Evolutionary conservation across 2,329 filamentous ascomycete species (phyloP).

Genomic region (Microthyrium microscopicum): DNA sequence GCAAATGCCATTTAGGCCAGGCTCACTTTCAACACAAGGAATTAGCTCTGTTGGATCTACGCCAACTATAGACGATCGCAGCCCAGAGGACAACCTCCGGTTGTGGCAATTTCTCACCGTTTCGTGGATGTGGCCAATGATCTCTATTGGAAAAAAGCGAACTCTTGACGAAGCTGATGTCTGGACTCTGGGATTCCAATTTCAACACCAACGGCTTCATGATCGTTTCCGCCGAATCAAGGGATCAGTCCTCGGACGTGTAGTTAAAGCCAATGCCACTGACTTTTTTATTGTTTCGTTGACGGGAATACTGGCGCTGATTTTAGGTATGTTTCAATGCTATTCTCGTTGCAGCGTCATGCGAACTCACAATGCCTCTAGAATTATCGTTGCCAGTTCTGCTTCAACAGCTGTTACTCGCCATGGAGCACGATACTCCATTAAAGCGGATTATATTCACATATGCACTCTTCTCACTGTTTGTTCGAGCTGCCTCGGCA

Average conservation of each 20-base stretch:
- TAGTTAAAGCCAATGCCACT: slow-evolving; percentile 30
- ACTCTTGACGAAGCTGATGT: slow-evolving; percentile 66
- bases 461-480: slow-evolving; percentile 47
- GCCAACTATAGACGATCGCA: slow-evolving; percentile 45
- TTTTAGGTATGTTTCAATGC: slow-evolving; percentile 26
- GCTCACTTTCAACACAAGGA: slow-evolving; percentile 32
- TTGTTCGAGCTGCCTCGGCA: slow-evolving; percentile 41
- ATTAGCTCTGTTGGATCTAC: slow-evolving; percentile 42
- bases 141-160: slow-evolving; percentile 43
- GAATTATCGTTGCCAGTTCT: slow-evolving; percentile 38
- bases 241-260: slow-evolving; percentile 53
- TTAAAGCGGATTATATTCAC: slow-evolving; percentile 42
- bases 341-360: background rate
- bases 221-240: slow-evolving; percentile 54
- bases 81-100: slow-evolving; percentile 62
- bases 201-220: slow-evolving; percentile 64
- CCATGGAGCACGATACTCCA: slow-evolving; percentile 39
- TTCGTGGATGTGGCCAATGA: slow-evolving; percentile 65
- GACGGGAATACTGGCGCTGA: slow-evolving; percentile 47
- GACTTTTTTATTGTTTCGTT: slow-evolving; percentile 1
- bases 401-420: slow-evolving; percentile 52
- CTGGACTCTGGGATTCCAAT: slow-evolving; percentile 64
- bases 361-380: background rate
- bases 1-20: slow-evolving; percentile 54
- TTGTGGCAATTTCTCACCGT: slow-evolving; percentile 76